Evolutionary conservation across 1,139 yeast genomes (phyloP), one percentile per base, ranked within the genome.

Genomic region (Zhuliangozyma parablackwelliae): DNA sequence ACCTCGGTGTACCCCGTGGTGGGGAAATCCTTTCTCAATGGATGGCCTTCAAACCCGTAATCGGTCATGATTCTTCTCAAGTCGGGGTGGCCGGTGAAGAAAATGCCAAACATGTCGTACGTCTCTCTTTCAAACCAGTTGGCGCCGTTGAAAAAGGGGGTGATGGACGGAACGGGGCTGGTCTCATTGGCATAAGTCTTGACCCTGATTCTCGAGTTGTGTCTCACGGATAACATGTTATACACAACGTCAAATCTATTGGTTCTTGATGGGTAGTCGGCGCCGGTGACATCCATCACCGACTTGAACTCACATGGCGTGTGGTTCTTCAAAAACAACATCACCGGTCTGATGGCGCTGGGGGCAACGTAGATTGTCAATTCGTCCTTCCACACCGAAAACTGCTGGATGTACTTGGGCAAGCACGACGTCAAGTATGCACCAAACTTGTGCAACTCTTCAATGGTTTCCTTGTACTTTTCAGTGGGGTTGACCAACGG

Each of bases 101-200:
- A 86, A 45, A 87, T 77, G 34, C 95, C 95, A 57, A 76, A 86
- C 75, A 86, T 72, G 58, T 86, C 95, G 59, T 84, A 86, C 10
- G 94, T 80, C 61, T 86, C 95, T 61, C 95, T 78, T 66, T 86
- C 95, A 57, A 78, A 83, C 96, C 96, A 87, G 65, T 87, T 86
- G 45, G 89, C 83, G 45, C 95, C 95, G 57, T 80, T 79, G 60
- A 65, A 85, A 42, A 87, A 56, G 16, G 80, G 78, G 13, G 82
- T 80, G 43, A 83, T 62, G 38, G 89, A 80, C 31, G 96, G 96
- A 42, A 87, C 95, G 7, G 94, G 78, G 36, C 84, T 74, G 36
- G 85, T 78, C 61, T 87, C 96, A 41, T 80, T 80, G 21, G 96
- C 95, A 55, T 84, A 87, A 21, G 96, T 86, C 71, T 87, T 87